Evolutionary conservation across 352 stramenopile genomes (phyloP).

Genomic region (Globisporangium emineosum): DNA sequence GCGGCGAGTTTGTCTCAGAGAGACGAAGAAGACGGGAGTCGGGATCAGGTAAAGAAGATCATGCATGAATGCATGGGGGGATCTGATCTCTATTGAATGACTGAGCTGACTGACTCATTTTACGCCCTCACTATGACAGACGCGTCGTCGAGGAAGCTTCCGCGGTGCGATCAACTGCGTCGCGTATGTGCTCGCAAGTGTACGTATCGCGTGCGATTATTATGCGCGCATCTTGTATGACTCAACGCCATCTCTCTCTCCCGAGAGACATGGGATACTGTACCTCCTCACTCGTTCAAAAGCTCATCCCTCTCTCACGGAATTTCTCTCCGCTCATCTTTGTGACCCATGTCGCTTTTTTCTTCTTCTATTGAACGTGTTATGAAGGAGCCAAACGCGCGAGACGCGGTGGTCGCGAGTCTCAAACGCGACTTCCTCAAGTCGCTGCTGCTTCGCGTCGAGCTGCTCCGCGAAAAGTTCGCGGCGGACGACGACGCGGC

Average conservation of each 20-base stretch:
- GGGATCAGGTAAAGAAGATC: background rate
- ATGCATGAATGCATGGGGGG: background rate
- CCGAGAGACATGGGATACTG: slow-evolving; percentile 1
- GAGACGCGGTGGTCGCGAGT: slow-evolving; percentile 37
- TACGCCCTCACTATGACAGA: too few relatives aligned
- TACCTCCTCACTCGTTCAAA: background rate
- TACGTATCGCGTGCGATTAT: slow-evolving; percentile 8
- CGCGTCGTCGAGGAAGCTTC: slow-evolving; percentile 30
- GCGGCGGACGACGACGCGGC: background rate
- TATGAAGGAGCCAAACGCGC: slow-evolving; percentile 27
- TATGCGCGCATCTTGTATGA: background rate
- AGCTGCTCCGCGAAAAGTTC: slow-evolving; percentile 29
- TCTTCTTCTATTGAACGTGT: background rate
- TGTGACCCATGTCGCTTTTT: background rate
- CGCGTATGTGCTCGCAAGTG: slow-evolving; percentile 38
- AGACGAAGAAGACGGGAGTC: background rate
- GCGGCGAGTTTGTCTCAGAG: background rate
- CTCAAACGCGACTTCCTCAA: slow-evolving; percentile 73
- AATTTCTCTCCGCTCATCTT: background rate
- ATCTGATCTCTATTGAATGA: background rate
- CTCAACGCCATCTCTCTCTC: background rate
- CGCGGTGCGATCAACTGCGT: slow-evolving; percentile 50
- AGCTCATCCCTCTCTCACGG: background rate
- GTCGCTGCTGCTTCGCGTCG: slow-evolving; percentile 51
- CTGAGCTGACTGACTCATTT: background rate